Conservation (phyloP, 75 land plant genomes). For the Sequoiadendron giganteum region DNA sequence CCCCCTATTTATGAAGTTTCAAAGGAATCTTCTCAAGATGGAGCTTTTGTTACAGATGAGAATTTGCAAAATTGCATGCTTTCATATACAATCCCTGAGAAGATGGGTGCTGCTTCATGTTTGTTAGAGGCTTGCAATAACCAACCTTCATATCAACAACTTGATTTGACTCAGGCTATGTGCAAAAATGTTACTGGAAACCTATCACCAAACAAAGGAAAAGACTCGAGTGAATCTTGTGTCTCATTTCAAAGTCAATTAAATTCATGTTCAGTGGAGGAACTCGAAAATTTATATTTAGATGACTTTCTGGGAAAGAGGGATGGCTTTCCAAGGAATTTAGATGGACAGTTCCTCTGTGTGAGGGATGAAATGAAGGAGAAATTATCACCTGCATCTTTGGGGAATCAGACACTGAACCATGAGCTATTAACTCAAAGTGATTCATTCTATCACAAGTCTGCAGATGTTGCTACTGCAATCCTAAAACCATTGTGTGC, state of each 20-base stretch:
- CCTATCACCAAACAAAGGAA: background rate
- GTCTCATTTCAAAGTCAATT: background rate
- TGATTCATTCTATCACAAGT: background rate
- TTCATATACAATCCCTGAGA: background rate
- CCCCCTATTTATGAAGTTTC: background rate
- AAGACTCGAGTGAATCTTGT: background rate
- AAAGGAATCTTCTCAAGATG: background rate
- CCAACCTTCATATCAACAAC: background rate
- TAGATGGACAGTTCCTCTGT: background rate
- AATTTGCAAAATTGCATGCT: constrained; percentile 4
- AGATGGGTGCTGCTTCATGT: background rate
- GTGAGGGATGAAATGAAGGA: background rate
- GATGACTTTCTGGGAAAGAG: background rate
- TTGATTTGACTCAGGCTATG: background rate
- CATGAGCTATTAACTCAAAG: background rate
- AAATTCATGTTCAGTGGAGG: background rate
- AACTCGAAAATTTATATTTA: background rate
- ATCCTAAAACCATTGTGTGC: background rate
- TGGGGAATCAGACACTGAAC: background rate
- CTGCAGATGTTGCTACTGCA: background rate
- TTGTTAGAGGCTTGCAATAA: constrained; percentile 1
- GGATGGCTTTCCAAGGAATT: background rate
- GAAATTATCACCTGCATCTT: background rate
- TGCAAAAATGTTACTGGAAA: background rate
- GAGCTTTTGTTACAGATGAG: background rate